These are phyloP conservation scores for Tetragonia tetragonoides DNA, from an alignment of 148 eudicot species.

Conservation along the genomic window DNA sequence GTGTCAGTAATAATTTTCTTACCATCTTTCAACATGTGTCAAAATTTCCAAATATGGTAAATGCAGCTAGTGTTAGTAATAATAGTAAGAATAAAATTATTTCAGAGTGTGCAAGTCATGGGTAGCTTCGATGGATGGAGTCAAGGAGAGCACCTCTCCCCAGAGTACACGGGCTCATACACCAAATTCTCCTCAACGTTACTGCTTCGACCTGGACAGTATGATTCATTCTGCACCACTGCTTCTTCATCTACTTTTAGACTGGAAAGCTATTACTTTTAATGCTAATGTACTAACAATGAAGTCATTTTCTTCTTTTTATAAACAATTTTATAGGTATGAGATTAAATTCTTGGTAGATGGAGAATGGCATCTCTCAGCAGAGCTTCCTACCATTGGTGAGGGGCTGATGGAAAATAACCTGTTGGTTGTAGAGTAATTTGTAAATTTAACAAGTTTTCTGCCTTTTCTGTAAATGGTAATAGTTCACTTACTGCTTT, in stretches of 20 bases:
- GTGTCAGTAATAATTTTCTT: too few relatives aligned
- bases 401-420: slow-evolving; percentile 79
- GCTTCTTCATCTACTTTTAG: background rate
- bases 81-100: background rate
- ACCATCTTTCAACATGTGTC: background rate
- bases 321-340: slow-evolving; percentile 30
- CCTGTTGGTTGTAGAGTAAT: slow-evolving; percentile 68
- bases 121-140: slow-evolving; percentile 98
- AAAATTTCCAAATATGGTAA: background rate
- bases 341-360: slow-evolving; percentile 87
- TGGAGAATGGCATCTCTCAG: slow-evolving; percentile 82
- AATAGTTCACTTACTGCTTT: background rate
- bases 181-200: slow-evolving; percentile 66
- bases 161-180: slow-evolving; percentile 78
- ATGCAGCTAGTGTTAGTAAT: background rate
- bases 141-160: slow-evolving; percentile 81
- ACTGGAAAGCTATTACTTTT: background rate
- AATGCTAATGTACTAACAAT: background rate
- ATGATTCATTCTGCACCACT: background rate
- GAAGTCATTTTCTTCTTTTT: background rate
- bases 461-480: background rate
- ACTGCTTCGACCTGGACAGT: slow-evolving; percentile 94
- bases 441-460: background rate
- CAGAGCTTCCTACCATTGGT: slow-evolving; percentile 70
- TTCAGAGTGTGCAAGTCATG: slow-evolving; percentile 95